Base-by-base conservation (phyloP, 768 basidiomycete species). In the Tephrocybe rancida region DNA sequence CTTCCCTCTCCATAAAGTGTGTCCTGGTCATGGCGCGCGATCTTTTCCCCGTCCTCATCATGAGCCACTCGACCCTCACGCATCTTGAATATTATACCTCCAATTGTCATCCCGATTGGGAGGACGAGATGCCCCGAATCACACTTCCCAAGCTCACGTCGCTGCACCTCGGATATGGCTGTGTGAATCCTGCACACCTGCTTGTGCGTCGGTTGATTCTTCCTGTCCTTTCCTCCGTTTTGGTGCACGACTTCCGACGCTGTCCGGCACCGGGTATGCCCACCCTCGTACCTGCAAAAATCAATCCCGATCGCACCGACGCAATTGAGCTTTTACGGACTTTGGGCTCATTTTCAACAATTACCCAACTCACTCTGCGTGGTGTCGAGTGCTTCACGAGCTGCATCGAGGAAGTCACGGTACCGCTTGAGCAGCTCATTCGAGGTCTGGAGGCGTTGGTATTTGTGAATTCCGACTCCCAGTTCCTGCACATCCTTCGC, bases 321-420 rank as follows among this genome's bases (percentile, higher is more conserved):
- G 55, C 52, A 14, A 29, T 51, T 9, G 35, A 50, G 21, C 35
- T 61, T 35, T 37, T 61, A 6, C 25, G 34, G 39, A 44, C 43
- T 5, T 9, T 61, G 18, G 51, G 49, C 32, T 44, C 53, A 11
- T 61, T 47, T 11, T 46, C 24, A 13, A 54, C 49, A 1, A 50
- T 61, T 14, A 41, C 47, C 18, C 29, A 34, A 21, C 53, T 61
- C n/a, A 48, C 55, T 3, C 55, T 61, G n/a, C 55, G 48, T 8
- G 61, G 61, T 34, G 55, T 61, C 13, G 51, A 54, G 13, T 61
- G 61, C 44, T 55, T 58, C n/a, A 46, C 42, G n/a, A 54, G 55
- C 25, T 45, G 55, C 21, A 38, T 55, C 5, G 45, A 52, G 11
- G 52, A 52, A 5, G 52, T 61, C 11, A 43, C 39, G 38, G 30